Percentiles rank a stretch among this genome's conserved stretches.
Evolutionary conservation across 176 grass and related monocot genomes (phyloP).

Genomic region (Avena insularis): DNA sequence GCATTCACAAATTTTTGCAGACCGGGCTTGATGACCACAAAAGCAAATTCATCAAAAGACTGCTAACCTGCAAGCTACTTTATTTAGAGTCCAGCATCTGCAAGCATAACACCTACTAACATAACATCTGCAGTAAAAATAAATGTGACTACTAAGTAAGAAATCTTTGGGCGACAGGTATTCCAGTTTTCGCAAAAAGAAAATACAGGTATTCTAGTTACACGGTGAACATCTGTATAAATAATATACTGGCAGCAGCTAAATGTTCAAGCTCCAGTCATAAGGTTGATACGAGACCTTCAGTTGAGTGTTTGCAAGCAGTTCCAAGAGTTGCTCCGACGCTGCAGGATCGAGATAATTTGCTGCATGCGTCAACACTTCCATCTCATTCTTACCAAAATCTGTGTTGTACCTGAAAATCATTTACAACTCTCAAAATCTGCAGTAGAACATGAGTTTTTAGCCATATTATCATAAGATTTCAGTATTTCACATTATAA

Average conservation of each 20-base stretch:
- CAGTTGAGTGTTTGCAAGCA: conserved; percentile 70
- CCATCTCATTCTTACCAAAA: conserved; percentile 86
- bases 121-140: not conserved
- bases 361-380: conserved; percentile 86
- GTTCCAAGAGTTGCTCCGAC: conserved; percentile 71
- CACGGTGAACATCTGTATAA: conserved; percentile 29
- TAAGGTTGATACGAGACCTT: conserved; percentile 83
- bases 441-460: not conserved
- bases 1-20: not conserved
- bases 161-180: conserved; percentile 1
- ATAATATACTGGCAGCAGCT: conserved; percentile 28
- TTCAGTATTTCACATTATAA: not conserved
- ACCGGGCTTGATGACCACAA: too few species aligned
- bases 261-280: conserved; percentile 86
- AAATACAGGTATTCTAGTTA: conserved; percentile 26
- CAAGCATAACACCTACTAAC: not conserved
- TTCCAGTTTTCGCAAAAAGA: not conserved
- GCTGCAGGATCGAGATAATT: conserved; percentile 81
- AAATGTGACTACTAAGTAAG: not conserved
- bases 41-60: too few species aligned
- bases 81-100: not conserved
- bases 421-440: not conserved
- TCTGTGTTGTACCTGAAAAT: conserved; percentile 81
- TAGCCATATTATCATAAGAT: not conserved
- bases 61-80: too few species aligned